Conservation (phyloP, 306 rosid species). For the Medicago truncatula region DNA sequence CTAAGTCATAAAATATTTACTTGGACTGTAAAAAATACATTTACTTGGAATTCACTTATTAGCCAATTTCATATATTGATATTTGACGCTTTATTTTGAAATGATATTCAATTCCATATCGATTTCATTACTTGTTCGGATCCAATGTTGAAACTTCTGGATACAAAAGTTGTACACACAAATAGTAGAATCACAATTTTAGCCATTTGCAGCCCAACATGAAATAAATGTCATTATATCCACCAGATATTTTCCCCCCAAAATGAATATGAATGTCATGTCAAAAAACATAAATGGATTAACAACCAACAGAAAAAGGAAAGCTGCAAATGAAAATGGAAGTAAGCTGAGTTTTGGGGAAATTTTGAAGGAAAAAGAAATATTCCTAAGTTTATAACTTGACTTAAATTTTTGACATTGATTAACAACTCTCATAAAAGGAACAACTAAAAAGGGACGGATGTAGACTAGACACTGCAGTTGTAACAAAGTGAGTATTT, state of each 20-base stretch:
- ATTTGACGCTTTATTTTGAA: too few relatives aligned
- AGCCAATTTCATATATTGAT: too few relatives aligned
- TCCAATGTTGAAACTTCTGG: too few relatives aligned
- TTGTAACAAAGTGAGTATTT: background rate
- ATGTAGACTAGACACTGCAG: background rate
- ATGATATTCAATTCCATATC: too few relatives aligned
- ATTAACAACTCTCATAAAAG: background rate
- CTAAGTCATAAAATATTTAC: too few relatives aligned
- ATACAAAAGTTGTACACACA: conserved; percentile 38
- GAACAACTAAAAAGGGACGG: conserved; percentile 11
- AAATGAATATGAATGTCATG: conserved; percentile 25
- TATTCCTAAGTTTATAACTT: background rate
- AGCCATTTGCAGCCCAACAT: conserved; percentile 33
- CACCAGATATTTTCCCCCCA: conserved; percentile 33
- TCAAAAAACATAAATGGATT: background rate
- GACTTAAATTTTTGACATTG: background rate
- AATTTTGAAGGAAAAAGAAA: background rate
- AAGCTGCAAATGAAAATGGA: too few relatives aligned
- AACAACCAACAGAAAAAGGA: too few relatives aligned
- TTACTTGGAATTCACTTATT: too few relatives aligned
- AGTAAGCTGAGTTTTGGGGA: background rate
- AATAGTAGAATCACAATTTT: conserved; percentile 30
- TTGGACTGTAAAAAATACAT: too few relatives aligned
- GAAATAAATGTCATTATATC: conserved; percentile 21
- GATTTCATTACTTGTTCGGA: too few relatives aligned